A percentile compares a stretch with the other conserved stretches of the same genome.
These are phyloP conservation scores for Zygosaccharomyces siamensis DNA, from an alignment of 805 yeast genomes.

Conservation along the genomic window DNA sequence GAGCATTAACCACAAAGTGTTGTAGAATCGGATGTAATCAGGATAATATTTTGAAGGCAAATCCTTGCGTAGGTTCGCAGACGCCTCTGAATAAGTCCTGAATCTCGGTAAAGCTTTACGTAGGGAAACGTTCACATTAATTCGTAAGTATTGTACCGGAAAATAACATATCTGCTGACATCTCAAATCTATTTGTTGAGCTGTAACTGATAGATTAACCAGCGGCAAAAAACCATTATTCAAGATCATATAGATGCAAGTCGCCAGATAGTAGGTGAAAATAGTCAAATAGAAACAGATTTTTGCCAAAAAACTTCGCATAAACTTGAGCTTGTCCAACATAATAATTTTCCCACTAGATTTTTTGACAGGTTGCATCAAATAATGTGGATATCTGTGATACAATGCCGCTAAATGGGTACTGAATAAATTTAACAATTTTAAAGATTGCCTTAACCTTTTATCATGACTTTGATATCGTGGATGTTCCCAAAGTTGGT, in stretches of 20 bases:
- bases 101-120: slow-evolving; percentile 17
- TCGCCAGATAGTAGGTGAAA: slow-evolving; percentile 17
- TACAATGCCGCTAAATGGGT: slow-evolving; percentile 20
- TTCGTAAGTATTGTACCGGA: slow-evolving; percentile 70
- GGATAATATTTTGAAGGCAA: slow-evolving; percentile 46
- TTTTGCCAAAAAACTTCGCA: not conserved
- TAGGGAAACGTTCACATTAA: slow-evolving; percentile 30
- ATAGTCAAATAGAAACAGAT: slow-evolving; percentile 9
- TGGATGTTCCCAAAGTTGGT: slow-evolving; percentile 12
- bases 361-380: slow-evolving; percentile 9
- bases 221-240: slow-evolving; percentile 19
- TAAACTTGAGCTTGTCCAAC: not conserved
- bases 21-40: slow-evolving; percentile 74
- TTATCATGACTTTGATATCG: slow-evolving; percentile 14
- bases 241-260: slow-evolving; percentile 15
- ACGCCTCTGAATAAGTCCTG: slow-evolving; percentile 13
- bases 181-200: slow-evolving; percentile 75
- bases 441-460: slow-evolving; percentile 16
- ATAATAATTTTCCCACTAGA: slow-evolving; percentile 1
- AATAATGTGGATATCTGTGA: slow-evolving; percentile 12
- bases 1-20: slow-evolving; percentile 78
- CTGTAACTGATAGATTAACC: slow-evolving; percentile 48
- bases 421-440: slow-evolving; percentile 24
- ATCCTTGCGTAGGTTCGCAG: slow-evolving; percentile 19
- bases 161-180: slow-evolving; percentile 70